These are phyloP conservation scores for Trichoderma sp. DNA, from an alignment of 2,329 filamentous ascomycete genomes.

Conservation along the genomic window DNA sequence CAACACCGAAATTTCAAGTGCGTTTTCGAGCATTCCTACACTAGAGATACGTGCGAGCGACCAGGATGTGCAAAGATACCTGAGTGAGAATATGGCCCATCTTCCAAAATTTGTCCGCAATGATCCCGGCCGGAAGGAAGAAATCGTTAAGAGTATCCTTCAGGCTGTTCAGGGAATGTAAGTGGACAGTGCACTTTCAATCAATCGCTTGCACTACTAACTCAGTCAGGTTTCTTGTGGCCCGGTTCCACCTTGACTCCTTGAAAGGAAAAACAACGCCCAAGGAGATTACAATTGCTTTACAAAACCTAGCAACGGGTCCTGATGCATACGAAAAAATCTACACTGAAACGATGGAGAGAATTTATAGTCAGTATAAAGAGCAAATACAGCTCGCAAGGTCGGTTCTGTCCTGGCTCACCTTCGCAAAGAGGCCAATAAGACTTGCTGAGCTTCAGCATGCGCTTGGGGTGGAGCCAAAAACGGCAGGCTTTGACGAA, in stretches of 20 bases:
- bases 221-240: background rate
- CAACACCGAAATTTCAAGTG: background rate
- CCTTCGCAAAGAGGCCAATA: background rate
- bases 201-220: background rate
- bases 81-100: background rate
- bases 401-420: background rate
- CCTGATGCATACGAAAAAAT: background rate
- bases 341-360: accelerated
- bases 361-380: accelerated
- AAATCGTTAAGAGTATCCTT: background rate
- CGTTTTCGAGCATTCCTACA: background rate
- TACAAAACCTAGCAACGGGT: background rate
- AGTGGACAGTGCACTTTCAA: background rate
- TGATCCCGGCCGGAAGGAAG: too few relatives aligned
- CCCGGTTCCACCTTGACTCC: accelerated
- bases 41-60: background rate
- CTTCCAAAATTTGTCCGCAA: background rate
- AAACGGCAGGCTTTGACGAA: accelerated
- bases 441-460: background rate
- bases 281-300: too few relatives aligned
- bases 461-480: accelerated
- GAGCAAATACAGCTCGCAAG: accelerated
- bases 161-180: background rate
- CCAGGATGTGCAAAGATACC: background rate
- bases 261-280: background rate